A percentile compares a stretch with the other conserved stretches of the same genome.
These are phyloP conservation scores for Starmerella bombicola DNA, from an alignment of 805 yeast species.

Conservation along the genomic window DNA sequence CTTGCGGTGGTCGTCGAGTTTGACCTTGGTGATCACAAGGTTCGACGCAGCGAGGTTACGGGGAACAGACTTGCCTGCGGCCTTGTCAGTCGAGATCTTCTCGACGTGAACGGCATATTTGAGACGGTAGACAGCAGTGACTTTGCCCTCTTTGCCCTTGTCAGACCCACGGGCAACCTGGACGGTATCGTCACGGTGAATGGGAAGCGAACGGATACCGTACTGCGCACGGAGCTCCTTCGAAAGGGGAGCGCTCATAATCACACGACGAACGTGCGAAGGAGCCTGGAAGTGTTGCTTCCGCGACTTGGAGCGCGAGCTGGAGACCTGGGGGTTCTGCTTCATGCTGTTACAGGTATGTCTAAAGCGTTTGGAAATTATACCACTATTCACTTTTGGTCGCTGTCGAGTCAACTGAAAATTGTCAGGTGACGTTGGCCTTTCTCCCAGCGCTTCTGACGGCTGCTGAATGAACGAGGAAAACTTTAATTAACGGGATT, in stretches of 20 bases:
- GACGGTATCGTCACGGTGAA: conserved; percentile 96
- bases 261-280: conserved; percentile 84
- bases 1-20: conserved; percentile 98
- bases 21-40: conserved; percentile 96
- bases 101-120: conserved; percentile 93
- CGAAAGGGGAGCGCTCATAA: conserved; percentile 97
- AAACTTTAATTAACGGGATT: too few relatives aligned
- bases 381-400: conserved; percentile 2
- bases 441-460: too few relatives aligned
- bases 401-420: too few relatives aligned
- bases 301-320: conserved; percentile 99
- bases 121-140: conserved; percentile 97
- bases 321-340: conserved; percentile 61
- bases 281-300: conserved; percentile 99
- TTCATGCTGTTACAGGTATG: conserved; percentile 20
- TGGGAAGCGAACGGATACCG: conserved; percentile 89
- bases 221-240: conserved; percentile 97
- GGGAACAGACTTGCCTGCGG: conserved; percentile 95
- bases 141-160: conserved; percentile 99
- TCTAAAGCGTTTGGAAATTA: conserved; percentile 1
- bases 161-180: conserved; percentile 94
- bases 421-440: too few relatives aligned
- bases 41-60: conserved; percentile 96
- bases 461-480: too few relatives aligned
- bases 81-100: conserved; percentile 94